Evolutionary conservation across 345 rosid genomes (phyloP).

Genomic region (Kandelia obovata): DNA sequence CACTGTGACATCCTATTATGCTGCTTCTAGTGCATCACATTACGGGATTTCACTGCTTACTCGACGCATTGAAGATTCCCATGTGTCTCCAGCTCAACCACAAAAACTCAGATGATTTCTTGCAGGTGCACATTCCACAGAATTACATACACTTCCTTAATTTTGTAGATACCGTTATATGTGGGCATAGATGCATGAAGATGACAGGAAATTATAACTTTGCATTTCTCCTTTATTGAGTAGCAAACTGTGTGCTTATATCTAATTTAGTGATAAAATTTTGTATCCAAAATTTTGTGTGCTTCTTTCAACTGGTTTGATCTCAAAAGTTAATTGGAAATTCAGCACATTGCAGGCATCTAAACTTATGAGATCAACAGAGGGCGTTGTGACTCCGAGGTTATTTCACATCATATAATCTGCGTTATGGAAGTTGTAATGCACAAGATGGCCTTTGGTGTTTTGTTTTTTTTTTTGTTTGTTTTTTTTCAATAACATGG

Average conservation of each 20-base stretch:
- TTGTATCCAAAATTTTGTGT: neutral
- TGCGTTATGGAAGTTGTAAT: too few species aligned
- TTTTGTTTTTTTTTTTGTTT: too few species aligned
- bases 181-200: neutral
- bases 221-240: neutral
- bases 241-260: neutral
- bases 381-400: too few species aligned
- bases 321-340: neutral
- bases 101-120: conserved; percentile 28
- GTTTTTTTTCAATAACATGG: too few species aligned
- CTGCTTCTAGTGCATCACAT: conserved; percentile 92
- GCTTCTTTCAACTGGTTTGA: neutral
- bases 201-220: neutral
- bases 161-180: conserved; percentile 10
- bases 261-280: neutral
- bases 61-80: conserved; percentile 62
- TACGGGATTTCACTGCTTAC: conserved; percentile 80
- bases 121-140: conserved; percentile 11
- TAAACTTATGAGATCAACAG: too few species aligned
- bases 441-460: too few species aligned
- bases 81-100: conserved; percentile 41
- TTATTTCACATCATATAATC: too few species aligned
- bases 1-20: conserved; percentile 78
- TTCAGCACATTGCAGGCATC: too few species aligned
- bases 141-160: conserved; percentile 6